A percentile compares a stretch with the other conserved stretches of the same genome.
Evolutionary conservation across 805 yeast species (phyloP).

Genomic region (Dipodascus geniculatus): DNA sequence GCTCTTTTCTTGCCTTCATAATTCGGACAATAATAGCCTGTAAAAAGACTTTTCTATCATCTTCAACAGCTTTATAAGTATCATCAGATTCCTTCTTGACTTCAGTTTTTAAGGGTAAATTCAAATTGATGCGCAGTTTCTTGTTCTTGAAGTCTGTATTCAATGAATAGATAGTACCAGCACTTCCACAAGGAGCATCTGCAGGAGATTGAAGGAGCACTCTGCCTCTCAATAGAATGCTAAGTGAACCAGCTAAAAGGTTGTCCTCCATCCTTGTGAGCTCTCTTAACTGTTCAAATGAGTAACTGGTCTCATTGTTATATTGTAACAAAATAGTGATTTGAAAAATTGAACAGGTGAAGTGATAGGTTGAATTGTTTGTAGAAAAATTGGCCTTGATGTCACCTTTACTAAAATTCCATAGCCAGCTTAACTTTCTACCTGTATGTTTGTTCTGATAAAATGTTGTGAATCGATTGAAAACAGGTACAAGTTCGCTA

Average conservation of each 20-base stretch:
- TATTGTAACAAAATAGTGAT: conserved; percentile 78
- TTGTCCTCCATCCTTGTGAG: conserved; percentile 57
- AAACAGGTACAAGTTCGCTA: conserved; percentile 47
- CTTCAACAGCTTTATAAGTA: conserved; percentile 69
- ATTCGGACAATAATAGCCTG: conserved; percentile 93
- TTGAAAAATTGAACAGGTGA: conserved; percentile 77
- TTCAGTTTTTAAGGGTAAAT: conserved; percentile 43
- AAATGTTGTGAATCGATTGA: conserved; percentile 53
- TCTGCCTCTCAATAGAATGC: conserved; percentile 69
- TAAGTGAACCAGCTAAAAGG: conserved; percentile 61
- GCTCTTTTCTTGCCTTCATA: conserved; percentile 83
- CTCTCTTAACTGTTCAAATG: conserved; percentile 48
- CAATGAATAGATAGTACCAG: conserved; percentile 52
- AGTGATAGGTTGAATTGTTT: conserved; percentile 50
- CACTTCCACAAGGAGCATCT: conserved; percentile 37
- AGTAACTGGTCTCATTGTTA: conserved; percentile 53
- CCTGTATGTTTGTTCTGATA: conserved; percentile 74
- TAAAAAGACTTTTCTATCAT: conserved; percentile 72
- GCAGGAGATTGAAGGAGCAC: conserved; percentile 57
- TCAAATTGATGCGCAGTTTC: conserved; percentile 71
- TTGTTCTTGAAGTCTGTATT: conserved; percentile 78
- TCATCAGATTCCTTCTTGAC: conserved; percentile 60
- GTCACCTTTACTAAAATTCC: conserved; percentile 91
- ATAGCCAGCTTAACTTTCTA: conserved; percentile 86
- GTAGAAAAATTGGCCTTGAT: conserved; percentile 74